Conservation (phyloP, 192 early-diverging fungal species). For the Paraglomus brasilianum region DNA sequence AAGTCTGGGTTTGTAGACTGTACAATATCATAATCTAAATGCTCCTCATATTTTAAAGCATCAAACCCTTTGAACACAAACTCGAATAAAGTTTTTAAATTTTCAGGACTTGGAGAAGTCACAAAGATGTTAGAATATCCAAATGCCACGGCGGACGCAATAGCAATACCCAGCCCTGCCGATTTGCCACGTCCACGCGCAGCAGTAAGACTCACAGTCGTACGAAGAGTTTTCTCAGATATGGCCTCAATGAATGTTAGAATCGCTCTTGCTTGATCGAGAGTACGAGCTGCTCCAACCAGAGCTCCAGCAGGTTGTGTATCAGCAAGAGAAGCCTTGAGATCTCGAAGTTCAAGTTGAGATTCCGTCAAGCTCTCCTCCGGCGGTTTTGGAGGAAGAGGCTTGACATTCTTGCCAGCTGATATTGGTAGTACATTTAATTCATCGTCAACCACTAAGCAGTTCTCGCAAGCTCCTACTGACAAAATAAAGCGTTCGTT, state of each 20-base stretch:
- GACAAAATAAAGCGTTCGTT: slow-evolving; percentile 98
- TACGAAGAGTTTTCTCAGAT: slow-evolving; percentile 89
- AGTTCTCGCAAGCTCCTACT: slow-evolving; percentile 80
- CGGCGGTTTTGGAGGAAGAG: slow-evolving; percentile 60
- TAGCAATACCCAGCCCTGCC: slow-evolving; percentile 89
- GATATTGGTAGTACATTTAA: slow-evolving; percentile 95
- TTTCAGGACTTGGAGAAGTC: slow-evolving; percentile 95
- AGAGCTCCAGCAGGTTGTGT: slow-evolving; percentile 89
- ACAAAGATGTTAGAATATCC: slow-evolving; percentile 99
- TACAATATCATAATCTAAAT: slow-evolving; percentile 98
- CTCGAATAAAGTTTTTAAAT: slow-evolving; percentile 97
- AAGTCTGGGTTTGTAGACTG: slow-evolving; percentile 96
- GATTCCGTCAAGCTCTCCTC: slow-evolving; percentile 48
- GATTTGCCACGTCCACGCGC: slow-evolving; percentile 97
- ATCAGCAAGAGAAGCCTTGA: slow-evolving; percentile 87
- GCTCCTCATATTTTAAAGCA: slow-evolving; percentile 97
- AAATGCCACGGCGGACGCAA: slow-evolving; percentile 95
- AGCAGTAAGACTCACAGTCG: slow-evolving; percentile 92
- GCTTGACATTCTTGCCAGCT: slow-evolving; percentile 91
- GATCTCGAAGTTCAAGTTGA: slow-evolving; percentile 68
- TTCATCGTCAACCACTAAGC: slow-evolving; percentile 96
- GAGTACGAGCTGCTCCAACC: slow-evolving; percentile 73
- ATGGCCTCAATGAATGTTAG: slow-evolving; percentile 97
- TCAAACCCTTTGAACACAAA: slow-evolving; percentile 98
- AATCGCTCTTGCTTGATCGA: slow-evolving; percentile 96